phyloP scores from a whole-genome alignment of 1,284 basidiomycete species.

The Tylopilus sp. region DNA sequence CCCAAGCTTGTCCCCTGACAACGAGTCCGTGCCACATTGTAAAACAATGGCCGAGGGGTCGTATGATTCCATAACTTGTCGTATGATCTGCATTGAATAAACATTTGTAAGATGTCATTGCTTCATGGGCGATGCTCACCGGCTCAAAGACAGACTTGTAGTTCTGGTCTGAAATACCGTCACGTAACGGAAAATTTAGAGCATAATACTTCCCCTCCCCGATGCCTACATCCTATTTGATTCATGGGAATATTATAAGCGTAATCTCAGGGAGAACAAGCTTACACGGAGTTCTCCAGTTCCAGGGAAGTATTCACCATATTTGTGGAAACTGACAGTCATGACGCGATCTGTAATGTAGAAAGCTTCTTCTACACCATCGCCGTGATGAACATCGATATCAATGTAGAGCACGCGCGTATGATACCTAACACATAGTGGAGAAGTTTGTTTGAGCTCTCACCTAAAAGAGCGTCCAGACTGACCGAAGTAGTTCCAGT shows the following conservation, averaged over 20 bases:
- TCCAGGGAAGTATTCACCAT: constrained; percentile 98
- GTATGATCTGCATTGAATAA: constrained; percentile 77
- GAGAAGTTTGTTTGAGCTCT: constrained; percentile 1
- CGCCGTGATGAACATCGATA: constrained; percentile 98
- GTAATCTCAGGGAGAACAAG: constrained; percentile 18
- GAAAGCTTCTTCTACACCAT: constrained; percentile 99
- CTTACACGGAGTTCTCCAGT: constrained; percentile 92
- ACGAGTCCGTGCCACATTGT: constrained; percentile 98
- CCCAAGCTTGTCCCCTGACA: constrained; percentile 96
- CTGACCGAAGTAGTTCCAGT: constrained; percentile 86
- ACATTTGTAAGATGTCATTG: background rate
- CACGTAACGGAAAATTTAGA: constrained; percentile 93
- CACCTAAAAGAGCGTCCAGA: constrained; percentile 12
- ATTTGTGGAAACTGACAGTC: constrained; percentile 99
- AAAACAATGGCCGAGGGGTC: constrained; percentile 95
- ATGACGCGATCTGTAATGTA: constrained; percentile 99
- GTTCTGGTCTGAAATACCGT: constrained; percentile 95
- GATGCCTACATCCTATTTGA: constrained; percentile 82
- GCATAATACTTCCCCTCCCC: constrained; percentile 93
- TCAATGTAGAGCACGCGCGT: constrained; percentile 96
- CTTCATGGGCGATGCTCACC: constrained; percentile 54
- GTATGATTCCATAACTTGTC: constrained; percentile 94
- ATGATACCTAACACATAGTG: constrained; percentile 73
- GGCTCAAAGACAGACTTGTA: constrained; percentile 97
- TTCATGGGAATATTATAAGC: constrained; percentile 16